Conservation (phyloP, 2,329 filamentous ascomycete species). For the Corynespora cassiicola region DNA sequence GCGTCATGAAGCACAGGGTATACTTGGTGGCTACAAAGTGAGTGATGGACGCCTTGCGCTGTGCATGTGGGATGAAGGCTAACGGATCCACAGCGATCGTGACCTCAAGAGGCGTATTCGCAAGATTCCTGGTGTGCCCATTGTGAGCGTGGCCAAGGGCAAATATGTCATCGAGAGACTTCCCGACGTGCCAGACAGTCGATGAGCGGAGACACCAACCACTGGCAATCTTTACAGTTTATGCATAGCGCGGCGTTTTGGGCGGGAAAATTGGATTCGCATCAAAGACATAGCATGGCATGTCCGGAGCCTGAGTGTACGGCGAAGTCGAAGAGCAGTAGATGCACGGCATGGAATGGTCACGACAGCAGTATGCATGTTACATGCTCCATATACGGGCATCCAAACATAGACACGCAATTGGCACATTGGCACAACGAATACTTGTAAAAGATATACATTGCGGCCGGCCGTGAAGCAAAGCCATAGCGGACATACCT, state of each 20-base stretch:
- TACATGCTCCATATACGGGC: no score
- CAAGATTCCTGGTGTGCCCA: conserved; percentile 79
- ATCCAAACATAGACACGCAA: no score
- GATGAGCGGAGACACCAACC: no score
- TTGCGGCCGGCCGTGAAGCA: no score
- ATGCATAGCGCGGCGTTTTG: conserved; percentile 16
- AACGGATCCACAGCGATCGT: no score
- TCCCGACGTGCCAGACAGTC: conserved; percentile 77
- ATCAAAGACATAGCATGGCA: neutral
- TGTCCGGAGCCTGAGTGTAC: no score
- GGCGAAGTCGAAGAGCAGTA: no score
- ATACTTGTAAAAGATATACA: no score
- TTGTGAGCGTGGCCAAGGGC: conserved; percentile 82
- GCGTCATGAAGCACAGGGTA: conserved; percentile 54
- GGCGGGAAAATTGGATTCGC: neutral
- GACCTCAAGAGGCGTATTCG: conserved; percentile 75
- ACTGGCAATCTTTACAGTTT: no score
- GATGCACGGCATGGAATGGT: no score
- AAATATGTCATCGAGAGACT: conserved; percentile 96
- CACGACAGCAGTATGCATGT: no score
- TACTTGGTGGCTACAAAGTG: conserved; percentile 54
- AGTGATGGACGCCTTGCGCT: neutral
- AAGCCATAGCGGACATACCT: neutral
- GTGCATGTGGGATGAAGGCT: conserved; percentile 30
- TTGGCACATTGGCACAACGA: no score